A percentile compares a stretch with the other conserved stretches of the same genome.
Evolutionary conservation across 1,139 yeast species (phyloP).

Genomic region (Candida albicans): DNA sequence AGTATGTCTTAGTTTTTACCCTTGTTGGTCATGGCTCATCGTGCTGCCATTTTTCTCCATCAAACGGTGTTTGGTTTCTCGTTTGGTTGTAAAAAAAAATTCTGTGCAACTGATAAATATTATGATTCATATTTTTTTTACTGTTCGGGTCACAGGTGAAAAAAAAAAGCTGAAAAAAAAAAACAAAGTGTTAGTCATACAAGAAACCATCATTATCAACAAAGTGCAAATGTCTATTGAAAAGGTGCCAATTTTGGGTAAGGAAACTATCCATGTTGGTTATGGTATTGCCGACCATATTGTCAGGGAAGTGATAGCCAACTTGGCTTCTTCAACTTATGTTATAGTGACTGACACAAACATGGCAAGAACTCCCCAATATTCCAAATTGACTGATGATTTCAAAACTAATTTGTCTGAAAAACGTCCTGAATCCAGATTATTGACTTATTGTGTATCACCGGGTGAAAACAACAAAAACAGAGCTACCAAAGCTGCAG

Average conservation of each 20-base stretch:
- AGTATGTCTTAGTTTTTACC: background rate
- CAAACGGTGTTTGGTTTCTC: too few species aligned
- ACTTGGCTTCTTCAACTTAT: conserved; percentile 82
- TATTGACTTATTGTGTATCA: conserved; percentile 71
- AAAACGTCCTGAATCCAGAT: conserved; percentile 53
- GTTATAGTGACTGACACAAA: conserved; percentile 88
- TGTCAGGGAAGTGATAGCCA: conserved; percentile 62
- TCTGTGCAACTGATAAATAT: too few species aligned
- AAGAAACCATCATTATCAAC: conserved; percentile 2
- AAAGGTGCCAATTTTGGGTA: conserved; percentile 74
- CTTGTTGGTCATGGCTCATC: background rate
- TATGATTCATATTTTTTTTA: too few species aligned
- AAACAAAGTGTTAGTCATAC: background rate
- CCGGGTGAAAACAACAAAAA: conserved; percentile 95
- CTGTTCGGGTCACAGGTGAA: too few species aligned
- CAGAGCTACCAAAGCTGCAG: conserved; percentile 85
- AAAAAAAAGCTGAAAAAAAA: conserved; percentile 1
- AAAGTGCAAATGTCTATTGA: conserved; percentile 32
- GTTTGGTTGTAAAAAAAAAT: too few species aligned
- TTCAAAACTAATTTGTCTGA: conserved; percentile 32
- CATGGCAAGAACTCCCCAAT: conserved; percentile 68
- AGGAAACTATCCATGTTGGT: conserved; percentile 88
- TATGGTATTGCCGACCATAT: conserved; percentile 77
- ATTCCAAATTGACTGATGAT: conserved; percentile 33
- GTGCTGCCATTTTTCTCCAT: background rate